phyloP scores from a whole-genome alignment of 2,329 filamentous ascomycete species.

The Pseudogymnoascus sp. region DNA sequence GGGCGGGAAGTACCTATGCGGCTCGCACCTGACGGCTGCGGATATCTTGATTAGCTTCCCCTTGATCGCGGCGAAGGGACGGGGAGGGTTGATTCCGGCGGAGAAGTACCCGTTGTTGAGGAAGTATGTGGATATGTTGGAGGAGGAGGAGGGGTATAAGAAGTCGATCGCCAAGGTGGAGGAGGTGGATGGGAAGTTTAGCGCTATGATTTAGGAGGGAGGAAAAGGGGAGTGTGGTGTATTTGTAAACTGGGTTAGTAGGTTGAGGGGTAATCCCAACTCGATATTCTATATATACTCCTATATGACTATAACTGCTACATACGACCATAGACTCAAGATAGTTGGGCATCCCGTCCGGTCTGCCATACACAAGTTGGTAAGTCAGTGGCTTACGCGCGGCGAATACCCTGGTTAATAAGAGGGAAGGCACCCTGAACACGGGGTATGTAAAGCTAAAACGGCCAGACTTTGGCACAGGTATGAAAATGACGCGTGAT shows the following conservation, averaged over 20 bases:
- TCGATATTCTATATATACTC: background rate
- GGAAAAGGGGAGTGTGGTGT: background rate
- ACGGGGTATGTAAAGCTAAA: too few species aligned
- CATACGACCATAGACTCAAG: too few species aligned
- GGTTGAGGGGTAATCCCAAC: background rate
- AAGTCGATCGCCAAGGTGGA: conserved; percentile 40
- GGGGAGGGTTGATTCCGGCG: conserved; percentile 30
- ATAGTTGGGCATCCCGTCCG: too few species aligned
- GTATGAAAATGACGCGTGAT: too few species aligned
- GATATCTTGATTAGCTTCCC: conserved; percentile 46
- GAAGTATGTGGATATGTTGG: conserved; percentile 37
- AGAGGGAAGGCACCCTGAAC: too few species aligned
- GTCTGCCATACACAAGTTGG: too few species aligned
- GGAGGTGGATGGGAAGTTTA: conserved; percentile 30
- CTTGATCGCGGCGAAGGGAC: conserved; percentile 34
- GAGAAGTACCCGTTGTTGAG: conserved; percentile 37
- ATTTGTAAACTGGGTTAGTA: background rate
- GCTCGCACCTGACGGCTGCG: conserved; percentile 38
- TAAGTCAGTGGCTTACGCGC: too few species aligned
- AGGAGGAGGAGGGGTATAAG: conserved; percentile 35
- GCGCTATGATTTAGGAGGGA: conserved; percentile 13
- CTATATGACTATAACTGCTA: too few species aligned
- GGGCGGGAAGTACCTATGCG: conserved; percentile 42
- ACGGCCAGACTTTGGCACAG: too few species aligned
- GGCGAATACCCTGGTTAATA: too few species aligned